Base-by-base conservation (phyloP, 2,329 filamentous ascomycete genomes). In the Clarireedia homoeocarpa region DNA sequence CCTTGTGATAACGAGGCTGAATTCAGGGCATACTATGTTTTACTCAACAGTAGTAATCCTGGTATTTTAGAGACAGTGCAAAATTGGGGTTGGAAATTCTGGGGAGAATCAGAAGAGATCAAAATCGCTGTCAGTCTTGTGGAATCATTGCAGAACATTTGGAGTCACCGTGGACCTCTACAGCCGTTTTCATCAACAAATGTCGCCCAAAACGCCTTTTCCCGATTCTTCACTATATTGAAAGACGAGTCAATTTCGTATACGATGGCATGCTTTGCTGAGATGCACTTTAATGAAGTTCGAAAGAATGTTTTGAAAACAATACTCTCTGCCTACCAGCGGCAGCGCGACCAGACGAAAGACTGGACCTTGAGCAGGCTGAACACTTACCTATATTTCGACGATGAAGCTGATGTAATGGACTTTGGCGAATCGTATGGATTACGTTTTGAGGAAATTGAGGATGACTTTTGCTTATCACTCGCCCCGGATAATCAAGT, bases 221-320 rank as follows among this genome's bases (percentile, higher is more conserved):
- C 74, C 24, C 75, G 78, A 17, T 85, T 80, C 66, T 85, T 86
- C 64, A 74, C 77, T 24, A 82, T 86, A 48, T 72, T 86, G 27
- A 74, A 80, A 61, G 75, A 78, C 42, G 71, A 74, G 0, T 70
- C 73, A 15, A 78, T 85, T 2, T 86, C 84, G 0, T 87, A 86
- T 65, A 85, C 82, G 1, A 85, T 86, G 81, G 84, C 83, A 14
- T 86, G 84, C 62, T 79, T 87, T 58, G 83, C 83, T 6, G 83
- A 86, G 64, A 80, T 83, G n/a, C 82, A 85, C 64, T 85, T 87
- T 57, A 79, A 80, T 42, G 74, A 76, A 38, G 72, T 86, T 34
- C 81, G 84, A 42, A 80, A 81, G 53, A 75, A 77, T 12, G 78
- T 84, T 15, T 67, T 86, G 17, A 75, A 76, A 53, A 77, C 78